Conservation (phyloP, 495 filamentous ascomycete species). For the Aspergillus hancockii region DNA sequence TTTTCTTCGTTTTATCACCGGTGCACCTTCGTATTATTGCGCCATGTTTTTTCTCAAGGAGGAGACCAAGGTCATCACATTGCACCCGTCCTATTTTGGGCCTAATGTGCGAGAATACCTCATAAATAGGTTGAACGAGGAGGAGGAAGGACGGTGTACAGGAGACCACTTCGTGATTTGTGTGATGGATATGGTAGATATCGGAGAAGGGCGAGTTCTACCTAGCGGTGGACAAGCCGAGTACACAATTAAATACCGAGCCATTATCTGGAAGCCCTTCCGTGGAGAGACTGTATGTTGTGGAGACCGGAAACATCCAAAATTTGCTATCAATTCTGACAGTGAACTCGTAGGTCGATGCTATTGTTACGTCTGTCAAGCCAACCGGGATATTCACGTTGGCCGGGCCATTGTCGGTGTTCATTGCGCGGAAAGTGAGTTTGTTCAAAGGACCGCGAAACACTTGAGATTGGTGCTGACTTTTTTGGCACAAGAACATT, state of each 20-base stretch:
- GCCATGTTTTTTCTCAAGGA: constrained; percentile 97
- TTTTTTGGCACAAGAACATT: constrained; percentile 68
- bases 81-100: constrained; percentile 96
- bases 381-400: constrained; percentile 90
- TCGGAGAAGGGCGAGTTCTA: constrained; percentile 88
- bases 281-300: constrained; percentile 86
- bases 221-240: constrained; percentile 87
- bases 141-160: constrained; percentile 91
- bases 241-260: constrained; percentile 91
- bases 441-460: constrained; percentile 1
- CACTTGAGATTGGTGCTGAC: constrained; percentile 20
- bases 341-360: constrained; percentile 70
- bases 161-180: constrained; percentile 95
- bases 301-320: background rate
- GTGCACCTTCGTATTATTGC: constrained; percentile 8
- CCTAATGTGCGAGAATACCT: constrained; percentile 87
- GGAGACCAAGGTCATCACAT: constrained; percentile 85
- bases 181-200: constrained; percentile 90
- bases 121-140: constrained; percentile 78
- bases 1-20: background rate
- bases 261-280: constrained; percentile 96
- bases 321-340: background rate
- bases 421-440: constrained; percentile 84
- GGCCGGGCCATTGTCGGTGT: constrained; percentile 83
- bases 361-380: constrained; percentile 85